Percentiles rank a stretch among this genome's conserved stretches.
Conservation (phyloP, 78 protist genomes). For the Planoprotostelium fungivorum region DNA sequence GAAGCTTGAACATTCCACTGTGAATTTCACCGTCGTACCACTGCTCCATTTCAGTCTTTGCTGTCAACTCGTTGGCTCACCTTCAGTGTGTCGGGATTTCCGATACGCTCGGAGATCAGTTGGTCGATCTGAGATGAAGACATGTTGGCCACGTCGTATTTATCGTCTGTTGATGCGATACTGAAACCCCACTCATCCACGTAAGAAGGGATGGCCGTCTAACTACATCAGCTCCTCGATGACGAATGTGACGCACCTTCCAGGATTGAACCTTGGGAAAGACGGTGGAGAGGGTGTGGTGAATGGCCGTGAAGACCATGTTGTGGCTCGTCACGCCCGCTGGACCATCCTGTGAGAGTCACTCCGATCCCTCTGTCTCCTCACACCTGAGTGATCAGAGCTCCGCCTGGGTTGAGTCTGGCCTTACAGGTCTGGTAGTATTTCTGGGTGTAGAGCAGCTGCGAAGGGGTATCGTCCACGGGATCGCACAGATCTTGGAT, state of each 20-base stretch:
- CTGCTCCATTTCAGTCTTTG: constrained; percentile 2
- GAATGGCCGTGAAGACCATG: constrained; percentile 22
- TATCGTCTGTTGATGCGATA: constrained; percentile 5
- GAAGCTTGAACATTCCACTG: constrained; percentile 23
- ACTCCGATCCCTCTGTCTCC: too few species aligned
- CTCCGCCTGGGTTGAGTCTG: constrained; percentile 45
- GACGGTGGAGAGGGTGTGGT: constrained; percentile 22
- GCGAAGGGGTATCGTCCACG: constrained; percentile 50
- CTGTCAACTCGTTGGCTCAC: not conserved
- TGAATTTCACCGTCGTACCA: constrained; percentile 30
- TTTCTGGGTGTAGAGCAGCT: constrained; percentile 34
- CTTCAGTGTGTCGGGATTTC: not conserved
- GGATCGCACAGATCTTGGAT: constrained; percentile 61
- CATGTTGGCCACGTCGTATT: not conserved
- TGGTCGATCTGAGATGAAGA: not conserved
- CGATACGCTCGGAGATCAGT: constrained; percentile 8
- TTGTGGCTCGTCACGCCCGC: constrained; percentile 8
- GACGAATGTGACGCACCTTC: not conserved
- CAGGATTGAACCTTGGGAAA: constrained; percentile 12
- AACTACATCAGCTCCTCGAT: not conserved
- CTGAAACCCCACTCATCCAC: constrained; percentile 43
- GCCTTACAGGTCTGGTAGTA: constrained; percentile 26
- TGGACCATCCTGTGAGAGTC: not conserved
- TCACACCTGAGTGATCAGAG: constrained; percentile 27
- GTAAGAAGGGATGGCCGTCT: constrained; percentile 24